Evolutionary conservation across 2,329 filamentous ascomycete species (phyloP).

Genomic region (Aspergillus sp.): DNA sequence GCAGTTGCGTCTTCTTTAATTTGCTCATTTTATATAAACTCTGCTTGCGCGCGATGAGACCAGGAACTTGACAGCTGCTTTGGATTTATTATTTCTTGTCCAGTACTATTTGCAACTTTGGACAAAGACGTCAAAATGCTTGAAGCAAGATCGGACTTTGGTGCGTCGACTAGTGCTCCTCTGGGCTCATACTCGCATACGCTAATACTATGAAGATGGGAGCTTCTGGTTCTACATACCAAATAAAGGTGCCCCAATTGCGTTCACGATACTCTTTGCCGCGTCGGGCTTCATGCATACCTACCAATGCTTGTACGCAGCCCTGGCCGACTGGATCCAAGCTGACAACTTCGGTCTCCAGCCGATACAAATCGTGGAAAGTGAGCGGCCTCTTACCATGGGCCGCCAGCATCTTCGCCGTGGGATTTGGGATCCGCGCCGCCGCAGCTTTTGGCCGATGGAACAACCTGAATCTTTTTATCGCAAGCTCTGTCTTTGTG

Average conservation of each 20-base stretch:
- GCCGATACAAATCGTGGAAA: constrained; percentile 33
- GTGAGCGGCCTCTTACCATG: constrained; percentile 34
- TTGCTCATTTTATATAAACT: too few species aligned
- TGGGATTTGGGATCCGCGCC: constrained; percentile 29
- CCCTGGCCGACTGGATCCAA: neutral
- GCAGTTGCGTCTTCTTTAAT: too few species aligned
- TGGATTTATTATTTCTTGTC: too few species aligned
- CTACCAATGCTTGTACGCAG: constrained; percentile 29
- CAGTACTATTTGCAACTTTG: too few species aligned
- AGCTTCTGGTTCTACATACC: constrained; percentile 34
- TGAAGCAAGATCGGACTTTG: constrained; percentile 17
- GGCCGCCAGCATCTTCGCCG: constrained; percentile 32
- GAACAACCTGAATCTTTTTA: constrained; percentile 28
- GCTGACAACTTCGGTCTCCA: constrained; percentile 9
- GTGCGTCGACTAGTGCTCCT: too few species aligned
- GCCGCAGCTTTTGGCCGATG: constrained; percentile 29
- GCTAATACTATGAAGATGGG: constrained; percentile 17
- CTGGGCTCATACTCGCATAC: too few species aligned
- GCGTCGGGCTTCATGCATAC: constrained; percentile 29
- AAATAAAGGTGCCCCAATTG: constrained; percentile 33
- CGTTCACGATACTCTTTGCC: constrained; percentile 32
- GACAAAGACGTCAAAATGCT: constrained; percentile 6
- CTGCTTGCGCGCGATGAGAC: too few species aligned
- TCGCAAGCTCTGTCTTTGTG: constrained; percentile 31
- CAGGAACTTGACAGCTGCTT: too few species aligned